These are phyloP conservation scores for Adansonia grandidieri DNA, from an alignment of 441 rosid genomes.

Conservation along the genomic window DNA sequence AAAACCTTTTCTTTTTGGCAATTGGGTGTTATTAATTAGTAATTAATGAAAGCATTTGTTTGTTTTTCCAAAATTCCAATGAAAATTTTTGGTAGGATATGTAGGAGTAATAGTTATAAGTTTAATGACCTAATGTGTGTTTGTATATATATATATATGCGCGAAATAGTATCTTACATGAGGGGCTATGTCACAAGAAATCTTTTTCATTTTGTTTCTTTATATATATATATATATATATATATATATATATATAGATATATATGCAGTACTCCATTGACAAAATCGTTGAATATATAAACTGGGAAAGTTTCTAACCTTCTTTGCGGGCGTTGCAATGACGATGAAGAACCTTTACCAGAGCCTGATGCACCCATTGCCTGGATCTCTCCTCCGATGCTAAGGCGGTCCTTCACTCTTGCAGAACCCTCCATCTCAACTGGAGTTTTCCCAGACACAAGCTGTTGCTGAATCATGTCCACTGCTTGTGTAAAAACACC, in stretches of 20 bases:
- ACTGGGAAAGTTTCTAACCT: constrained; percentile 39
- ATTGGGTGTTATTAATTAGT: too few species aligned
- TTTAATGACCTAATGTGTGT: too few species aligned
- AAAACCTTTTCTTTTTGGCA: neutral
- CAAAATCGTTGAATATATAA: neutral
- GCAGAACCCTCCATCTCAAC: neutral
- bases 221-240: neutral
- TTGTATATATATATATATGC: too few species aligned
- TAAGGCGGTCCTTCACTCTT: neutral
- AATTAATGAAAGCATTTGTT: too few species aligned
- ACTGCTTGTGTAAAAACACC: constrained; percentile 32
- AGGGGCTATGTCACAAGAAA: too few species aligned
- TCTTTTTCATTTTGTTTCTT: too few species aligned
- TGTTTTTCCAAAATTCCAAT: too few species aligned
- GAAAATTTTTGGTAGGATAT: too few species aligned
- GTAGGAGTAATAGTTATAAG: too few species aligned
- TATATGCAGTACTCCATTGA: neutral
- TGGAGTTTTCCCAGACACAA: neutral
- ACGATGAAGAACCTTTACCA: constrained; percentile 36
- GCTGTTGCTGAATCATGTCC: constrained; percentile 32
- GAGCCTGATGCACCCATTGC: constrained; percentile 37
- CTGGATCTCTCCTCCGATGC: constrained; percentile 29
- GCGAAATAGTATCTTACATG: too few species aligned
- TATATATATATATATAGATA: neutral
- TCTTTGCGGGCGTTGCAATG: constrained; percentile 45